Percentiles rank a stretch among this genome's conserved stretches.
Evolutionary conservation across 2,329 filamentous ascomycete genomes (phyloP).

Genomic region (Aspergillus ruber): DNA sequence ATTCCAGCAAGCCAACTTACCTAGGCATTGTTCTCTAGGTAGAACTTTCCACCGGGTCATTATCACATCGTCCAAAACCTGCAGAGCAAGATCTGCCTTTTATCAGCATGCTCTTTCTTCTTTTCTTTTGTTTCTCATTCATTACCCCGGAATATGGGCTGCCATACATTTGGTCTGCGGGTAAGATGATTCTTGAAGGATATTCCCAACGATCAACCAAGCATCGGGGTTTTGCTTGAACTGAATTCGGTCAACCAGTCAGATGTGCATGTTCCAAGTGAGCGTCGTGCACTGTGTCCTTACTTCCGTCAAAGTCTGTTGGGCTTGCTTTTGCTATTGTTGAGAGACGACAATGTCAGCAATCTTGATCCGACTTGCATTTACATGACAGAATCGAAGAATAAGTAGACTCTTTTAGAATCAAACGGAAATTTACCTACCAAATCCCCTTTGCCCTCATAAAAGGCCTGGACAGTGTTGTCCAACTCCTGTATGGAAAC

Average conservation of each 20-base stretch:
- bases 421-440: constrained; percentile 45
- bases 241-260: constrained; percentile 42
- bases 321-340: constrained; percentile 85
- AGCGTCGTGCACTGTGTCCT: constrained; percentile 19
- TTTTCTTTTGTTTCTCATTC: background rate
- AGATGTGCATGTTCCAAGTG: constrained; percentile 2
- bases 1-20: constrained; percentile 40
- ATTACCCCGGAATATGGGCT: background rate
- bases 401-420: too few relatives aligned
- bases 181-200: constrained; percentile 86
- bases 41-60: constrained; percentile 98
- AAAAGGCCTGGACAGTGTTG: constrained; percentile 91
- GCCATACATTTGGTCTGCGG: constrained; percentile 89
- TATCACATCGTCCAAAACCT: constrained; percentile 97
- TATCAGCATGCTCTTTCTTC: constrained; percentile 26
- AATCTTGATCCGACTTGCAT: background rate
- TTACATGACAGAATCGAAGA: background rate
- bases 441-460: constrained; percentile 90
- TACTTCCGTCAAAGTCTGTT: constrained; percentile 89
- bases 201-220: constrained; percentile 96
- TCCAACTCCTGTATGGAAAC: constrained; percentile 89
- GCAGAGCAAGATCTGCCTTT: constrained; percentile 72
- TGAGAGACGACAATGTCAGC: background rate
- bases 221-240: constrained; percentile 99
- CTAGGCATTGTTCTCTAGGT: constrained; percentile 91